Conservation (phyloP, 371 early-diverging fungal genomes). For the Chytridiales sp. region DNA sequence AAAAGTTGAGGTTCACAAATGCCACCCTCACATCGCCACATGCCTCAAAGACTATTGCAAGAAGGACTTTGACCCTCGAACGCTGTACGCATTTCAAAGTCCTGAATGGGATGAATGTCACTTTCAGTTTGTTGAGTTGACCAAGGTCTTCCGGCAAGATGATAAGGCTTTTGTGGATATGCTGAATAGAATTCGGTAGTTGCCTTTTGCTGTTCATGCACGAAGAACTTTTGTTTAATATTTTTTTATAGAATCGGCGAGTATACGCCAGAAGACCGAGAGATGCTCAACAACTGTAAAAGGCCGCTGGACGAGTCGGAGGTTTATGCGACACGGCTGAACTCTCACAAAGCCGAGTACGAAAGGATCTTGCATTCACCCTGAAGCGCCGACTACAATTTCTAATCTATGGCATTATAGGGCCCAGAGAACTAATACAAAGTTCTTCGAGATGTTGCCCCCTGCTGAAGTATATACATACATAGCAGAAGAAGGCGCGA, state of each 20-base stretch:
- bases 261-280: conserved; percentile 10
- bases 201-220: too few relatives aligned
- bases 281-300: conserved; percentile 2
- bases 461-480: conserved; percentile 2
- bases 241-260: too few relatives aligned
- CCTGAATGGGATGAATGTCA: conserved; percentile 27
- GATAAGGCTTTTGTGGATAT: conserved; percentile 38
- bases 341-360: conserved; percentile 4
- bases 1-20: too few relatives aligned
- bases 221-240: too few relatives aligned
- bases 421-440: conserved; percentile 3
- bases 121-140: conserved; percentile 32
- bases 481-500: conserved; percentile 17
- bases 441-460: conserved; percentile 5
- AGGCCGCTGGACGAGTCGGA: background rate
- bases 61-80: conserved; percentile 11
- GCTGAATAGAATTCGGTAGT: conserved; percentile 38
- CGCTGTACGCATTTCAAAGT: conserved; percentile 35
- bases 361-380: too few relatives aligned
- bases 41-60: background rate
- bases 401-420: conserved; percentile 7
- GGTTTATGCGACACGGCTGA: conserved; percentile 6
- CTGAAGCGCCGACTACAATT: too few relatives aligned
- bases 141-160: conserved; percentile 38
- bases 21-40: background rate